Percentiles rank a stretch among this genome's conserved stretches.
Conservation (phyloP, 306 rosid genomes). For the Glycyrrhiza uralensis region DNA sequence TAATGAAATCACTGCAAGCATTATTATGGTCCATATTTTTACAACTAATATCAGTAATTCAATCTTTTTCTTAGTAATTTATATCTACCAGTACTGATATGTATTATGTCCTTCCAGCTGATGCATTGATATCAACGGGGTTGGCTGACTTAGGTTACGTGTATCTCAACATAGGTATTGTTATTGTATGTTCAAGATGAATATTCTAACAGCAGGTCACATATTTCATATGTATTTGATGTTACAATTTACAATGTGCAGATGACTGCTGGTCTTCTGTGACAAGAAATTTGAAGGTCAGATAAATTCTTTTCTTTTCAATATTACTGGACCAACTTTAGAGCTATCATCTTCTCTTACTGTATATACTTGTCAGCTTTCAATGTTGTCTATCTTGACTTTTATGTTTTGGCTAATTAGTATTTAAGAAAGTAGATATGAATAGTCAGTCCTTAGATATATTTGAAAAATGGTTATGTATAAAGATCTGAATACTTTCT, state of each 20-base stretch:
- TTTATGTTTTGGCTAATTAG: neutral
- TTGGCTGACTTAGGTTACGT: slow-evolving; percentile 87
- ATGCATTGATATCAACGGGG: slow-evolving; percentile 84
- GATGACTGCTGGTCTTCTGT: slow-evolving; percentile 90
- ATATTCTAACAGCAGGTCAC: neutral
- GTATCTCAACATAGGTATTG: slow-evolving; percentile 78
- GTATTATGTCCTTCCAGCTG: slow-evolving; percentile 57
- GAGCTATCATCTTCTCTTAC: neutral
- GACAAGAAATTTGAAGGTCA: slow-evolving; percentile 58
- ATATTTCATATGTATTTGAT: slow-evolving; percentile 18
- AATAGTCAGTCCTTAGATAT: neutral
- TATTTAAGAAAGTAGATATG: neutral
- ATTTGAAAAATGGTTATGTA: neutral
- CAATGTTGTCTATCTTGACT: slow-evolving; percentile 15
- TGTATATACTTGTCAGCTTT: neutral
- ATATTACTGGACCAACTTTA: neutral
- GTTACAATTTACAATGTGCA: slow-evolving; percentile 38
- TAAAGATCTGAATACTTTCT: neutral
- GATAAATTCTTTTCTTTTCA: slow-evolving; percentile 22
- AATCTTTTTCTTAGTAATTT: neutral
- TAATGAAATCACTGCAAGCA: too few species aligned
- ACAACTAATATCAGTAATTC: neutral
- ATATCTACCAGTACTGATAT: slow-evolving; percentile 25
- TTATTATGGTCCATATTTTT: neutral
- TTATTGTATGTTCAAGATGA: slow-evolving; percentile 11